phyloP scores from a whole-genome alignment of 371 early-diverging fungal genomes.

The Saksenaea oblongispora region DNA sequence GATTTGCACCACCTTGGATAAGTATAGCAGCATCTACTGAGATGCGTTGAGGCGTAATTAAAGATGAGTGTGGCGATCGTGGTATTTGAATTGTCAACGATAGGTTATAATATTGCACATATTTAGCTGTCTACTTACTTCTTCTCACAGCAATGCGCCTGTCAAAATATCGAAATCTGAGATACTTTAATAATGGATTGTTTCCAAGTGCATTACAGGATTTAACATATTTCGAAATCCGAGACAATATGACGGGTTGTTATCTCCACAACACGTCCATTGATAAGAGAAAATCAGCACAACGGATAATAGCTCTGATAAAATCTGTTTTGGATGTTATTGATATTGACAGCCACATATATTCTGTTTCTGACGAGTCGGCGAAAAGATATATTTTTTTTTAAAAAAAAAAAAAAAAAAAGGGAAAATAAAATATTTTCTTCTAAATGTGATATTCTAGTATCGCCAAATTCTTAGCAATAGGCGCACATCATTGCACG shows the following conservation, averaged over 20 bases:
- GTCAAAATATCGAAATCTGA: not conserved
- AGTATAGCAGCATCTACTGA: not conserved
- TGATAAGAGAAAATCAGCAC: no score
- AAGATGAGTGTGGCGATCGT: not conserved
- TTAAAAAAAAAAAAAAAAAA: no score
- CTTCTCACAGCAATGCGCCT: not conserved
- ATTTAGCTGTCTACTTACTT: not conserved
- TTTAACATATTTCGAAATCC: not conserved
- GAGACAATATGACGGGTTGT: not conserved
- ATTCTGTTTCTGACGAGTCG: no score
- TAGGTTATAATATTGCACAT: not conserved
- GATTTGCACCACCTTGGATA: conserved; percentile 3
- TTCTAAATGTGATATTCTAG: no score
- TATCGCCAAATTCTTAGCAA: no score
- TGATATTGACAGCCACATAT: no score
- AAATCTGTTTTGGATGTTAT: no score
- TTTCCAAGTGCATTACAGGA: not conserved
- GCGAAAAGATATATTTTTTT: no score
- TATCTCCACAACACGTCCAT: no score
- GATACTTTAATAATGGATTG: not conserved
- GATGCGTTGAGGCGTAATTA: not conserved
- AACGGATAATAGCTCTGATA: no score
- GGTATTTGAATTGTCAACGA: not conserved
- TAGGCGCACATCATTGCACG: no score
- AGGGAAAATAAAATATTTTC: no score